Conservation (phyloP, 192 early-diverging fungal genomes). For the Dissophora globulifera region DNA sequence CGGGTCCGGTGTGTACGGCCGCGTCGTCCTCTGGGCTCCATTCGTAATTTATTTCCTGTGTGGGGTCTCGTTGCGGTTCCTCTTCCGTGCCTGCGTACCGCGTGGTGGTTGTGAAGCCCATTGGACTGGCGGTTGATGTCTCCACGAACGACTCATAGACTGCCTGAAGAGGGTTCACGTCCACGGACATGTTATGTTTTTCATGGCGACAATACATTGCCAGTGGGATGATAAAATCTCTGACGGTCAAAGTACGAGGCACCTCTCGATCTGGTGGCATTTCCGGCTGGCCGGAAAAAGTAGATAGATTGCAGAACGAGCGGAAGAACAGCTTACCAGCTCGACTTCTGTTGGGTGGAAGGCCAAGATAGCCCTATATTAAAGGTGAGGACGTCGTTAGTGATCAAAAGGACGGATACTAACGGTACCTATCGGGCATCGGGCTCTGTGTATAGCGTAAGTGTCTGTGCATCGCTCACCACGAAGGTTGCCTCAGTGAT, state of each 20-base stretch:
- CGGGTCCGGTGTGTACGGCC: conserved; percentile 9
- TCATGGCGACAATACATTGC: conserved; percentile 41
- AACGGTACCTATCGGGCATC: background rate
- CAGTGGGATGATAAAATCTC: conserved; percentile 46
- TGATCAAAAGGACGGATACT: background rate
- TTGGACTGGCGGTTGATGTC: background rate
- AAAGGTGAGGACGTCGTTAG: background rate
- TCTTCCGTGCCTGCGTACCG: conserved; percentile 39
- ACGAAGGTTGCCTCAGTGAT: conserved; percentile 40
- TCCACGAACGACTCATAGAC: conserved; percentile 49
- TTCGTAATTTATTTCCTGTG: conserved; percentile 30
- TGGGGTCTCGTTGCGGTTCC: conserved; percentile 33
- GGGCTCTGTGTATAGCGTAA: no score
- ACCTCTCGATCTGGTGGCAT: background rate
- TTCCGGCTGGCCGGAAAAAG: conserved; percentile 23
- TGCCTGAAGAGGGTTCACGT: conserved; percentile 25
- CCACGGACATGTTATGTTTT: background rate
- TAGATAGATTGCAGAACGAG: conserved; percentile 38
- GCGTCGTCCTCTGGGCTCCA: conserved; percentile 47
- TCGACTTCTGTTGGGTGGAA: conserved; percentile 6
- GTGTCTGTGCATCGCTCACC: conserved; percentile 1
- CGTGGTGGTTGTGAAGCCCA: background rate
- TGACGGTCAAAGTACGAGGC: conserved; percentile 1
- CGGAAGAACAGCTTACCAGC: conserved; percentile 33
- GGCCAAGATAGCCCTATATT: conserved; percentile 26